Conservation (phyloP, 202 grass and related monocot species). For the Brachypodium distachyon region DNA sequence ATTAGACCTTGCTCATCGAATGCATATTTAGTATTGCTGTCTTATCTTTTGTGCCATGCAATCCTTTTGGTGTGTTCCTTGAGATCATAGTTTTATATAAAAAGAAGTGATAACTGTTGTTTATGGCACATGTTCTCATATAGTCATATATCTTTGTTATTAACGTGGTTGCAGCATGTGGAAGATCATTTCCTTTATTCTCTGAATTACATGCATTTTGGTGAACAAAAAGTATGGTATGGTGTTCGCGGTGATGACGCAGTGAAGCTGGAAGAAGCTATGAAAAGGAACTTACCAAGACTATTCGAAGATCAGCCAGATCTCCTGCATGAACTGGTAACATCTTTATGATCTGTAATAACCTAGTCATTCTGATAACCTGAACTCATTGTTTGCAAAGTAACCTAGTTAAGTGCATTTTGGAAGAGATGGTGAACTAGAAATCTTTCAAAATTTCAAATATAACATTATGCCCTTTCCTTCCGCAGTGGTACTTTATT, state of each 20-base stretch:
- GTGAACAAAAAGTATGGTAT: conserved; percentile 97
- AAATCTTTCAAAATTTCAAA: too few relatives aligned
- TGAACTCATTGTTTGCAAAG: background rate
- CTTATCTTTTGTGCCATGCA: background rate
- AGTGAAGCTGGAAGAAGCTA: conserved; percentile 80
- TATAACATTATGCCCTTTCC: background rate
- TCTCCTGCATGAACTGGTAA: conserved; percentile 95
- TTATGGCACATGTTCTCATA: conserved; percentile 2
- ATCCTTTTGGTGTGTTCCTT: background rate
- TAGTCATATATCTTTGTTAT: conserved; percentile 10
- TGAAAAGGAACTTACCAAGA: conserved; percentile 80
- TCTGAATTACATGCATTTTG: conserved; percentile 99
- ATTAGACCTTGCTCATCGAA: background rate
- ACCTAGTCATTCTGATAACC: conserved; percentile 6
- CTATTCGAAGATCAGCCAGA: conserved; percentile 94
- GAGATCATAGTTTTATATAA: background rate
- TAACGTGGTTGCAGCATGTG: conserved; percentile 65
- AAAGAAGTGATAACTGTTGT: background rate
- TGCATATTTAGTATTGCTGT: background rate
- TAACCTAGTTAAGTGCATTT: too few relatives aligned
- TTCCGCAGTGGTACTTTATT: background rate
- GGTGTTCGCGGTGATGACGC: conserved; percentile 61
- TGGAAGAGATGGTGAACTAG: too few relatives aligned
- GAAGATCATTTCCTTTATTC: conserved; percentile 99
- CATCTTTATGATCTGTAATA: background rate